Evolutionary conservation across 1,139 yeast genomes (phyloP), one percentile per base, ranked within the genome.

Genomic region (Yamadazyma kanchanaburiensis): DNA sequence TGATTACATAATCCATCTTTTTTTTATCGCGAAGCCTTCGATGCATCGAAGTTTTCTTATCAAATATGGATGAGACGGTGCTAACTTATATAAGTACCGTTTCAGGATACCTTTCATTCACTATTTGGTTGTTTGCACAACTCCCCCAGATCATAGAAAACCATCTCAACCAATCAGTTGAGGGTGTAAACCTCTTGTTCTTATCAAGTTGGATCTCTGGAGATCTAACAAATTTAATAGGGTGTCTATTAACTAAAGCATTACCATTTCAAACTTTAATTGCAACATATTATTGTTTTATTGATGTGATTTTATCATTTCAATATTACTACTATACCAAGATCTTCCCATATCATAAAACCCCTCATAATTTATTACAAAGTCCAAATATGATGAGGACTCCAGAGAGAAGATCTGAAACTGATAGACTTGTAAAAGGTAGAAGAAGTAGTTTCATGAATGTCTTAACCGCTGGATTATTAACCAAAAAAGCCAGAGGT

Each of bases 131-230:
- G 23, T 77, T 87, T 43, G 94, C 95, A 1, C 89, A 85, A 52
- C 57, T 86, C 12, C 96, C 96, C 0, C 97, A 88, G 52, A 77
- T 86, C 22, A 59, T 80, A 31, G 79, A 80, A 48, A 88, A 88
- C 46, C 82, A 84, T 55, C 59, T 66, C 15, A 77, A 74, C 49
- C 76, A 81, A 47, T 80, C 91, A 0, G 95, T 88, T 1, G 88
- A 78, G 12, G 96, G 96, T 1, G 64, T 88, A 8, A 82, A 94
- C n/a, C 67, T 80, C 13, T 68, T 71, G 11, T 85, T 88, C 44
- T 63, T 88, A 6, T 40, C 70, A 6, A 76, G 79, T 31, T 86
- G 95, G 95, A 68, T 85, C 33, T 50, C 74, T 23, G 96, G 96
- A 5, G 96, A 89, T 52, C 57, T 80, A n/a, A 69, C 89, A 3